Evolutionary conservation across 2,329 filamentous ascomycete genomes (phyloP), one percentile per base, ranked within the genome.

Genomic region (Huntiella omanensis): DNA sequence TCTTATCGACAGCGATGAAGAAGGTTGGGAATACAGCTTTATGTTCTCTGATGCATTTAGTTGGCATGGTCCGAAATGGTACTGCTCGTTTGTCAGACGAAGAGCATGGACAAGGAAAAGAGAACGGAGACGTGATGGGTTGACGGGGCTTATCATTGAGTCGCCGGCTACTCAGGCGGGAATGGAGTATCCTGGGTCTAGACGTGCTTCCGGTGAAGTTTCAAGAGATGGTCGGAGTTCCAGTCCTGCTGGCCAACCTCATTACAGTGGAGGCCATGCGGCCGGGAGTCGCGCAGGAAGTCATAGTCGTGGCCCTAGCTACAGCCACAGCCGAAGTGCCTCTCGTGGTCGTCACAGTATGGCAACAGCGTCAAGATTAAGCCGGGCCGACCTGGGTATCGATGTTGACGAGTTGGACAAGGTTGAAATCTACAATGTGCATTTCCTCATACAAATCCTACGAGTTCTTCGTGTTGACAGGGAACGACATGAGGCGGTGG

Each of bases 21-120:
- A 88, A 52, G 91, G 91, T 3, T 98, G 91, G 91, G 81, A 93
- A 58, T 98, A 98, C 62, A 91, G 84, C 12, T 86, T 95, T 58
- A 80, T 83, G 53, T 98, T 96, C 58, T 67, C 68, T 52, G 75
- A 71, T 50, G 67, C 64, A 37, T 85, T 82, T 53, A 75, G 77
- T 2, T 98, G 91, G 91, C 91, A 98, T 60, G 79, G 80, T 3
- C 82, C 83, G 13, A 80, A 76, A 19, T 96, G 88, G 87, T 94
- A 85, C 62, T 88, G 87, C 59, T 93, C 85, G 1, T 98, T 88
- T 57, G 91, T 95, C n/a, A 72, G 91, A 33, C 70, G 91, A 53
- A 73, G 91, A 51, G 76, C 84, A 16, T 98, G 91, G 91, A 75
- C 88, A 46, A 71, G 91, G 38, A 81, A 83, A 59, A 71, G 91